Evolutionary conservation across 768 basidiomycete genomes (phyloP).

Genomic region (Glaciozyma antarctica): DNA sequence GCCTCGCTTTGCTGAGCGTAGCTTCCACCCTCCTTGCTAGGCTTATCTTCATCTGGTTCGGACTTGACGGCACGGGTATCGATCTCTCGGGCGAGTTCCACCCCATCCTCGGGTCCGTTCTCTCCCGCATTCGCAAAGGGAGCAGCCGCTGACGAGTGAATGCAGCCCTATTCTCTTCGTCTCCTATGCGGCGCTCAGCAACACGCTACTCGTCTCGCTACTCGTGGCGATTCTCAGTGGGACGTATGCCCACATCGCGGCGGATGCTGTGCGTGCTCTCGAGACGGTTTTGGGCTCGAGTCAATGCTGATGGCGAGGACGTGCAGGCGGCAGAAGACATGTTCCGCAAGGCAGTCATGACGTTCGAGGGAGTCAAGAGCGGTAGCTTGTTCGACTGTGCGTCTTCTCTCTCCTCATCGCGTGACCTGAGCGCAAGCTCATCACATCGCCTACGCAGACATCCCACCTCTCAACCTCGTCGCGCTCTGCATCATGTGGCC

Average conservation of each 20-base stretch:
- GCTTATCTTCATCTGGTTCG: constrained; percentile 53
- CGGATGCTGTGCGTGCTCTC: constrained; percentile 54
- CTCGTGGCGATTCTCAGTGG: constrained; percentile 64
- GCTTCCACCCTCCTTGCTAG: constrained; percentile 36
- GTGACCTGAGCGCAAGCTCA: neutral
- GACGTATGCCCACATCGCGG: constrained; percentile 84
- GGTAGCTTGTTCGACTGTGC: constrained; percentile 30
- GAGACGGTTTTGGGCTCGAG: too few species aligned
- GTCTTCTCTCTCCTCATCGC: constrained; percentile 1
- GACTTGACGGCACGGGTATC: constrained; percentile 76
- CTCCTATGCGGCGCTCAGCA: constrained; percentile 80
- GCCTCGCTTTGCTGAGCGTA: neutral
- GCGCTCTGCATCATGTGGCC: constrained; percentile 82
- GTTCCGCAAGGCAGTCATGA: constrained; percentile 87
- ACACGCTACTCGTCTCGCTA: constrained; percentile 72
- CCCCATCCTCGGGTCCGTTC: constrained; percentile 56
- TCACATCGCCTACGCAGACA: constrained; percentile 42
- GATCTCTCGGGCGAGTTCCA: constrained; percentile 66
- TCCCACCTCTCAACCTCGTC: constrained; percentile 80
- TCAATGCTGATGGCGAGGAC: constrained; percentile 7
- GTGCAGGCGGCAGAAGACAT: constrained; percentile 55
- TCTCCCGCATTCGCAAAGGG: too few species aligned
- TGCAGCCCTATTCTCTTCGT: constrained; percentile 55
- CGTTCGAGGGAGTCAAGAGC: constrained; percentile 67
- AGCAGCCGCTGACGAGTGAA: too few species aligned